Conservation (phyloP, 164 flowering plant species). For the Aristolochia californica region DNA sequence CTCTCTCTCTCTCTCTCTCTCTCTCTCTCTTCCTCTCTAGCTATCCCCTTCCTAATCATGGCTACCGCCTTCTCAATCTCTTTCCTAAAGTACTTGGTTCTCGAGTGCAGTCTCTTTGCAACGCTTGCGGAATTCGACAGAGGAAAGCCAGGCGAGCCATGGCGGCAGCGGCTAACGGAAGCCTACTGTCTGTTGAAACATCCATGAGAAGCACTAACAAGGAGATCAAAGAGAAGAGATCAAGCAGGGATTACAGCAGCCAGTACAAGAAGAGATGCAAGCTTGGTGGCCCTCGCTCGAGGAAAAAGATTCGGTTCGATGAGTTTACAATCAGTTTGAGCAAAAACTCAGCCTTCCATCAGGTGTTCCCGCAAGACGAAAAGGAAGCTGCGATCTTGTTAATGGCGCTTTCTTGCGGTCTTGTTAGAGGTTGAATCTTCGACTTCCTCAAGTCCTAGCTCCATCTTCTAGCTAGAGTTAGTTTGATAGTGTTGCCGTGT, state of each 20-base stretch:
- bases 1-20: not conserved
- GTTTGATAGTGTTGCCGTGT: not conserved
- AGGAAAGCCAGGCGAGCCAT: conserved; percentile 69
- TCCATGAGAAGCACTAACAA: conserved; percentile 13
- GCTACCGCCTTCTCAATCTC: too few species aligned
- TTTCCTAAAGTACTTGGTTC: too few species aligned
- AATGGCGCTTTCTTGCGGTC: conserved; percentile 85
- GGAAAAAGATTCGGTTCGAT: conserved; percentile 43
- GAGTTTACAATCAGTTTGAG: conserved; percentile 42
- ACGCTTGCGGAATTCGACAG: conserved; percentile 85
- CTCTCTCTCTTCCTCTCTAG: too few species aligned
- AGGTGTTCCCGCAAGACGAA: conserved; percentile 82
- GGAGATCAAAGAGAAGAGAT: conserved; percentile 25
- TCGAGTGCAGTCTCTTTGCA: conserved; percentile 76
- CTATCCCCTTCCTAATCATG: too few species aligned
- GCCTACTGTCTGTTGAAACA: conserved; percentile 6
- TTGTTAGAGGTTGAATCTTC: conserved; percentile 59
- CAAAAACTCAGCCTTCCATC: conserved; percentile 42
- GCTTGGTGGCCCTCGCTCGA: conserved; percentile 7
- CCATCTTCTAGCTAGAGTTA: conserved; percentile 2
- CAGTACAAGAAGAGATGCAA: conserved; percentile 48
- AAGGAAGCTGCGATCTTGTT: conserved; percentile 87
- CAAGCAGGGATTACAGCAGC: conserved; percentile 13
- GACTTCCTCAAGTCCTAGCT: too few species aligned
- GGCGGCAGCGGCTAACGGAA: conserved; percentile 25